Conservation (phyloP, 2,329 filamentous ascomycete species). For the Trichoderma atroviride region DNA sequence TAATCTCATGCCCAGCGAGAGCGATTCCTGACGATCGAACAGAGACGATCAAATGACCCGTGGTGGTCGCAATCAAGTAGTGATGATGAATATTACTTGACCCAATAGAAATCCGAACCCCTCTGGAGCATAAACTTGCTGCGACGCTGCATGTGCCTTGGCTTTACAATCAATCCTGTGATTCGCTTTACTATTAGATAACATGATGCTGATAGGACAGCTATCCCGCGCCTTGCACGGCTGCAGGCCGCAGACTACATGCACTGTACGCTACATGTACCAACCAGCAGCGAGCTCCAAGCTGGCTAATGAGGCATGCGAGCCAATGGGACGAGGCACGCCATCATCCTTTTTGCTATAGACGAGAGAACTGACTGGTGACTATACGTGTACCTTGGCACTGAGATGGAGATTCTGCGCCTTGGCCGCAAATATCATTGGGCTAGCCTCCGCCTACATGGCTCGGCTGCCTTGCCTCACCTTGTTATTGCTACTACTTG, state of each 20-base stretch:
- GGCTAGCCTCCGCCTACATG: background rate
- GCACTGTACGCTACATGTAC: too few species aligned
- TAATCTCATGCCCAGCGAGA: slow-evolving; percentile 12
- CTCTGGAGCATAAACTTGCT: slow-evolving; percentile 13
- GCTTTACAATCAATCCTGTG: background rate
- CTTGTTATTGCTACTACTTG: background rate
- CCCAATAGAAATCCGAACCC: background rate
- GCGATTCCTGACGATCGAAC: background rate
- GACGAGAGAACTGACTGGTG: background rate
- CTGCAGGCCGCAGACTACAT: background rate
- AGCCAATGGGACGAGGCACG: slow-evolving; percentile 4
- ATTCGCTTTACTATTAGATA: slow-evolving; percentile 5
- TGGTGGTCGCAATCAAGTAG: background rate
- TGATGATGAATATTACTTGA: background rate
- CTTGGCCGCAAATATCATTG: slow-evolving; percentile 1
- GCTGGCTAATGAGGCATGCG: background rate
- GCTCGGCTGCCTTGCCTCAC: slow-evolving; percentile 3
- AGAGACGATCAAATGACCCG: background rate
- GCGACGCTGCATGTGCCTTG: slow-evolving; percentile 9
- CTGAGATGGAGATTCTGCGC: background rate
- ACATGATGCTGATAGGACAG: slow-evolving; percentile 6
- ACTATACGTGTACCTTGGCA: background rate
- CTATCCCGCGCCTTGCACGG: background rate
- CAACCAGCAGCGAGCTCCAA: background rate
- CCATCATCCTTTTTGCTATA: background rate